A percentile compares a stretch with the other conserved stretches of the same genome.
phyloP scores from a whole-genome alignment of 1,139 yeast genomes.

The Yamadazyma aaseri region DNA sequence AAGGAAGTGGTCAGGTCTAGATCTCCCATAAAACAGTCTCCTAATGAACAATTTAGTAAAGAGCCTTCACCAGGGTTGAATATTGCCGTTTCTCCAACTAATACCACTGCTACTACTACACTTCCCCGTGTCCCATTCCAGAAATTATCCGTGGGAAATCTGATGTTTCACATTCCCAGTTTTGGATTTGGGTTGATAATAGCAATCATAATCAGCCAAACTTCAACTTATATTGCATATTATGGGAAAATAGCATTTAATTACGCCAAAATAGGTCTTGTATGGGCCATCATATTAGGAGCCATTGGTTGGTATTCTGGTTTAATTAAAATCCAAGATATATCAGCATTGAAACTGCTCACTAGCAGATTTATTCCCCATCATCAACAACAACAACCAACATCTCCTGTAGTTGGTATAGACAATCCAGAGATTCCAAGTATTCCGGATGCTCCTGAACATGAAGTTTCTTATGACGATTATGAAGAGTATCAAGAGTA shows the following conservation, averaged over 20 bases:
- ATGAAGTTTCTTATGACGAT: background rate
- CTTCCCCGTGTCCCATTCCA: background rate
- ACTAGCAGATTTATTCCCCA: background rate
- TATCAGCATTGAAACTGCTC: slow-evolving; percentile 7
- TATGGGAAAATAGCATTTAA: slow-evolving; percentile 21
- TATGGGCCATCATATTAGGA: slow-evolving; percentile 28
- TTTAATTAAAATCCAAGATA: slow-evolving; percentile 24
- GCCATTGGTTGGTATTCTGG: slow-evolving; percentile 33
- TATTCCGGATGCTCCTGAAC: background rate
- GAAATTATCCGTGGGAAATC: slow-evolving; percentile 6
- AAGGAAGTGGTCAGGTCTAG: slow-evolving; percentile 2
- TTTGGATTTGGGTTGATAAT: slow-evolving; percentile 30
- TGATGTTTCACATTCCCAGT: slow-evolving; percentile 30
- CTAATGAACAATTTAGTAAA: slow-evolving; percentile 9
- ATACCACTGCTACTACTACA: background rate
- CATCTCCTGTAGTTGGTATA: background rate
- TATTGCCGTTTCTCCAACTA: slow-evolving; percentile 5
- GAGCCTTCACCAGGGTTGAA: slow-evolving; percentile 9
- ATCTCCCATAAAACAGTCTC: slow-evolving; percentile 1
- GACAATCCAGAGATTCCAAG: background rate
- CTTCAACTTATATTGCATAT: slow-evolving; percentile 22
- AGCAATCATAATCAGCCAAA: slow-evolving; percentile 20
- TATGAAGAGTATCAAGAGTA: slow-evolving; percentile 5
- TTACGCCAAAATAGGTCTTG: slow-evolving; percentile 22
- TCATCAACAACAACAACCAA: background rate